Evolutionary conservation across 2,329 filamentous ascomycete genomes (phyloP).

Genomic region (Hypoxylon sp.): DNA sequence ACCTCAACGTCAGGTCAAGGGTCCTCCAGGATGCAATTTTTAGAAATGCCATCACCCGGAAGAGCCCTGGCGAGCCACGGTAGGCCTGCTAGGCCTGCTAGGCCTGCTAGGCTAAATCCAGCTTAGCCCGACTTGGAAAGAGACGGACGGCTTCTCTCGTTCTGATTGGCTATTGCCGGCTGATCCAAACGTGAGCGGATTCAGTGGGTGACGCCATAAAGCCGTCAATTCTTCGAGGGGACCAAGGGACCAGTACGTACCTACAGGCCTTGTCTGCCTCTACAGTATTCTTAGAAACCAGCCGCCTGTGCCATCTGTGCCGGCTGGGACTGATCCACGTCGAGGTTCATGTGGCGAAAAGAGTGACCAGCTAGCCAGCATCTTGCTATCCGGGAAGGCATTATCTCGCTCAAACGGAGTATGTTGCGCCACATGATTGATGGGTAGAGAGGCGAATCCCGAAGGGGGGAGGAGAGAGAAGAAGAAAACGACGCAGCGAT

Average conservation of each 20-base stretch:
- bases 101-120: constrained; percentile 8
- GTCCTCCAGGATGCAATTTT: constrained; percentile 34
- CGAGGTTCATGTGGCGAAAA: constrained; percentile 17
- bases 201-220: constrained; percentile 33
- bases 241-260: constrained; percentile 8
- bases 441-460: constrained; percentile 1
- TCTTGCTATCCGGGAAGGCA: constrained; percentile 1
- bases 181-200: constrained; percentile 6
- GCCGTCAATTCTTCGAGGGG: neutral
- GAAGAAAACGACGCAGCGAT: constrained; percentile 16
- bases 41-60: constrained; percentile 30
- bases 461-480: too few species aligned
- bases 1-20: constrained; percentile 12
- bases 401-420: constrained; percentile 19
- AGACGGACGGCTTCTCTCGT: constrained; percentile 8
- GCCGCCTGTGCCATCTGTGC: constrained; percentile 4
- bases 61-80: neutral
- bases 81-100: constrained; percentile 14
- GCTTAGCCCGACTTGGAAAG: constrained; percentile 23
- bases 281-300: constrained; percentile 33
- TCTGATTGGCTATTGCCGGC: constrained; percentile 20
- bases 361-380: constrained; percentile 2
- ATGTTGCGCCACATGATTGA: constrained; percentile 12
- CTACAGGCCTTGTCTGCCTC: too few species aligned
- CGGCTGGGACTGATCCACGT: neutral